phyloP scores from a whole-genome alignment of 2,329 filamentous ascomycete species.

The Pseudovirgaria hyperparasitica region DNA sequence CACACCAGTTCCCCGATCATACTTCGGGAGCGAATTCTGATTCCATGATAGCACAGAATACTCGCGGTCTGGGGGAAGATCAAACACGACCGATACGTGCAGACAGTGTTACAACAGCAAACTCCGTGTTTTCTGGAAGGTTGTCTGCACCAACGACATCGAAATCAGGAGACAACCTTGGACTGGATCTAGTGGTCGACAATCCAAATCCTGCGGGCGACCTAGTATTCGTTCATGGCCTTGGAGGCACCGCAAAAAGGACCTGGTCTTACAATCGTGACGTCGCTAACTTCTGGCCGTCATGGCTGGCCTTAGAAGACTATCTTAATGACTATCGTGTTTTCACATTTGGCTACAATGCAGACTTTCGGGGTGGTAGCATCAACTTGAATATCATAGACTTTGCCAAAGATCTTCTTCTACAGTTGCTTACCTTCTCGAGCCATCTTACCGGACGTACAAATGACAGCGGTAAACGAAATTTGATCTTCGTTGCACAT shows the following conservation, averaged over 20 bases:
- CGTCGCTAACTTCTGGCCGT: conserved; percentile 4
- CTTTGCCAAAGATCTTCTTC: conserved; percentile 13
- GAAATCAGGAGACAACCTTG: conserved; percentile 1
- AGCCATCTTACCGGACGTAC: neutral
- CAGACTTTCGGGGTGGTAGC: conserved; percentile 3
- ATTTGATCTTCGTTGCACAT: conserved; percentile 22
- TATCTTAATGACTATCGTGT: conserved; percentile 2
- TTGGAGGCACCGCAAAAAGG: conserved; percentile 4
- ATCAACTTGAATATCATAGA: conserved; percentile 16
- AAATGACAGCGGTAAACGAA: conserved; percentile 9
- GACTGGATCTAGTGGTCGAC: conserved; percentile 1
- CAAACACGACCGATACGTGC: no score
- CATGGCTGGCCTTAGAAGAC: conserved; percentile 4
- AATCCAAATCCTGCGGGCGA: conserved; percentile 1
- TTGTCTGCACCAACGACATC: no score
- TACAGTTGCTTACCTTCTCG: neutral
- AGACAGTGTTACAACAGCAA: no score
- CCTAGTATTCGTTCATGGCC: conserved; percentile 7
- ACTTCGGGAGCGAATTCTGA: no score
- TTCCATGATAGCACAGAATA: no score
- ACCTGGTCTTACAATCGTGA: conserved; percentile 4
- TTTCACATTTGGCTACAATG: conserved; percentile 6
- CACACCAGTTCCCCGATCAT: no score
- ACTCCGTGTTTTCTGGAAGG: no score
- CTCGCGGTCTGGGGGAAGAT: no score